Evolutionary conservation across 441 rosid genomes (phyloP).

Genomic region (Adansonia gregorii): DNA sequence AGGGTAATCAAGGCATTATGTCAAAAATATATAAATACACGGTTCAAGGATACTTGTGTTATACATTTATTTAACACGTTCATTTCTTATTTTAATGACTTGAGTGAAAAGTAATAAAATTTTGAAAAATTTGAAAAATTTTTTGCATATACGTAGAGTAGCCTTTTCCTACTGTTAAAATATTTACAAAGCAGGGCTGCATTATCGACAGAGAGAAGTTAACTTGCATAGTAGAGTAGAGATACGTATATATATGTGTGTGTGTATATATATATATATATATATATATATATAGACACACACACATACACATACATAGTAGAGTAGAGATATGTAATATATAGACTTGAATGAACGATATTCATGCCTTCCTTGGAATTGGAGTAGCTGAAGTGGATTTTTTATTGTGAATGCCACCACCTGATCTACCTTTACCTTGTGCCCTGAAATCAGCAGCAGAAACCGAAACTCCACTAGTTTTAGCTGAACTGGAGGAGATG

Average conservation of each 20-base stretch:
- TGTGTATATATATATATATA: no score
- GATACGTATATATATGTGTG: no score
- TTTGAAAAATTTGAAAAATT: no score
- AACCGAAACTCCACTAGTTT: slow-evolving; percentile 29
- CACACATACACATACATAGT: not conserved
- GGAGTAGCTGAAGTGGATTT: slow-evolving; percentile 42
- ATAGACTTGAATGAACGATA: not conserved
- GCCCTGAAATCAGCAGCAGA: slow-evolving; percentile 31
- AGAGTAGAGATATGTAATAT: not conserved
- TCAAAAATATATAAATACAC: no score
- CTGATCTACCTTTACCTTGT: slow-evolving; percentile 31
- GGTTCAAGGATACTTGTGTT: no score
- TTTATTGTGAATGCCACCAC: not conserved
- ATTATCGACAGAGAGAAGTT: not conserved
- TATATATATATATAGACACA: not conserved
- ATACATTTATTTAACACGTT: no score
- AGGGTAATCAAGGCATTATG: no score
- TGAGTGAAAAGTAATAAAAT: no score
- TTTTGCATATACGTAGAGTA: not conserved
- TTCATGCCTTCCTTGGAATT: slow-evolving; percentile 31
- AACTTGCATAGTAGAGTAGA: no score
- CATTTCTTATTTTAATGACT: no score
- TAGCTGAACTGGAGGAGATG: slow-evolving; percentile 38
- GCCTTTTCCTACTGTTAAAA: not conserved
- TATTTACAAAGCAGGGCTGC: not conserved